Evolutionary conservation across 805 yeast genomes (phyloP).

Genomic region (Metschnikowia arizonensis): DNA sequence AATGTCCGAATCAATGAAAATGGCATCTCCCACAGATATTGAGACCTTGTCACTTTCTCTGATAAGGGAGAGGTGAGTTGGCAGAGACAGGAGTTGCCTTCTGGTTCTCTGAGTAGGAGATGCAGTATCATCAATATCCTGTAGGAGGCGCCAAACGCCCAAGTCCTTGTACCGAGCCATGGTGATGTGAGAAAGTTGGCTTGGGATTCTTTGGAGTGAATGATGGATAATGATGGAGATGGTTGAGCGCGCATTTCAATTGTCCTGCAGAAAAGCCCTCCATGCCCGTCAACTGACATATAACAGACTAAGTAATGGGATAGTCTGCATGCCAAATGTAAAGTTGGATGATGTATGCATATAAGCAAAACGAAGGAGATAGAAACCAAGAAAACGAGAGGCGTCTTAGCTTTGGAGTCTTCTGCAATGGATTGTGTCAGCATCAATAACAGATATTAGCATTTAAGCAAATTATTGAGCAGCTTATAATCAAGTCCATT

Average conservation of each 20-base stretch:
- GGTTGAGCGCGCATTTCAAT: not conserved
- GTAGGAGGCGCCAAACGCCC: conserved; percentile 16
- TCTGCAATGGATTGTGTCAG: too few species aligned
- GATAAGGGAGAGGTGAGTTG: conserved; percentile 8
- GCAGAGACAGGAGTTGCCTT: conserved; percentile 10
- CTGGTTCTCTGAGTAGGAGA: conserved; percentile 21
- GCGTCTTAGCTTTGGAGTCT: too few species aligned
- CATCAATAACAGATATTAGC: too few species aligned
- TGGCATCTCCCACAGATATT: conserved; percentile 50
- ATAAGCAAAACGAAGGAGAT: too few species aligned
- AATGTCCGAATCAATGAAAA: conserved; percentile 30
- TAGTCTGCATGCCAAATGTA: too few species aligned
- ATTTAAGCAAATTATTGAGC: too few species aligned
- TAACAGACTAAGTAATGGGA: too few species aligned
- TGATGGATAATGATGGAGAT: not conserved
- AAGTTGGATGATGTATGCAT: too few species aligned
- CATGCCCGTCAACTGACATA: too few species aligned
- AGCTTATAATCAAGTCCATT: too few species aligned
- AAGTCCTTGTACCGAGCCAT: conserved; percentile 13
- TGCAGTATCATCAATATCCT: not conserved
- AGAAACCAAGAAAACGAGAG: too few species aligned
- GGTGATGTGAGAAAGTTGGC: not conserved
- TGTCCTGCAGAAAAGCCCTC: too few species aligned
- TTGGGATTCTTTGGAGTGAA: not conserved
- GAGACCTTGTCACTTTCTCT: conserved; percentile 42